Evolutionary conservation across 2,329 filamentous ascomycete genomes (phyloP).

Genomic region (Elsinoe ampelina): DNA sequence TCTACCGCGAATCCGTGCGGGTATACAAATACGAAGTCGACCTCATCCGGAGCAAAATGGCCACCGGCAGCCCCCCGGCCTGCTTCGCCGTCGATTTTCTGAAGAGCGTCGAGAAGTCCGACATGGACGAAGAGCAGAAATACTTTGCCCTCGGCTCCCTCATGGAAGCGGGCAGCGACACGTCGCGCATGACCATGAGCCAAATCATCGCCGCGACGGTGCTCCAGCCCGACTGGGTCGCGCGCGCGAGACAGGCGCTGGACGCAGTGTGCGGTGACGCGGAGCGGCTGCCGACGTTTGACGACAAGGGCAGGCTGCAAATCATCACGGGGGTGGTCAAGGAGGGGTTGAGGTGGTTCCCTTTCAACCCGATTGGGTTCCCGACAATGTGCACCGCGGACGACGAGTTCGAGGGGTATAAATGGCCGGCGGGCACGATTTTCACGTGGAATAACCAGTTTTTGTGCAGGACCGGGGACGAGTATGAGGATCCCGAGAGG

Average conservation of each 20-base stretch:
- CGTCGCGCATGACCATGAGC: slow-evolving; percentile 22
- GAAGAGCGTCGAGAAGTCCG: slow-evolving; percentile 30
- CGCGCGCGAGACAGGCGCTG: slow-evolving; percentile 25
- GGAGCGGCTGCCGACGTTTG: slow-evolving; percentile 22
- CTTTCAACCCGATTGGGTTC: slow-evolving; percentile 22
- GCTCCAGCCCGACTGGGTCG: slow-evolving; percentile 23
- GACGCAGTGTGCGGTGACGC: slow-evolving; percentile 22
- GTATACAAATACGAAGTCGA: slow-evolving; percentile 12
- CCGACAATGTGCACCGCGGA: slow-evolving; percentile 37
- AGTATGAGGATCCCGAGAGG: neutral
- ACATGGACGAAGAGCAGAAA: slow-evolving; percentile 17
- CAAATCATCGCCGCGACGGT: slow-evolving; percentile 27
- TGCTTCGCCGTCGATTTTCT: slow-evolving; percentile 31
- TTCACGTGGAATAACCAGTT: slow-evolving; percentile 12
- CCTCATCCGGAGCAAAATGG: slow-evolving; percentile 22
- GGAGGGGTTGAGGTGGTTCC: slow-evolving; percentile 29
- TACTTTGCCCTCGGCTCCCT: slow-evolving; percentile 12
- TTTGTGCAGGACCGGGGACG: neutral
- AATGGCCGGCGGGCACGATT: slow-evolving; percentile 8
- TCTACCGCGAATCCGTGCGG: slow-evolving; percentile 4
- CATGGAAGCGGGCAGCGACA: slow-evolving; percentile 21
- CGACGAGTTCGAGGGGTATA: slow-evolving; percentile 32
- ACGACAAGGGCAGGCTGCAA: slow-evolving; percentile 24
- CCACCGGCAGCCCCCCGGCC: slow-evolving; percentile 26
- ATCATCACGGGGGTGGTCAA: slow-evolving; percentile 28